Percentiles rank a stretch among this genome's conserved stretches.
These are phyloP conservation scores for Lasiodiplodia gonubiensis DNA, from an alignment of 2,329 filamentous ascomycete genomes.

Conservation along the genomic window DNA sequence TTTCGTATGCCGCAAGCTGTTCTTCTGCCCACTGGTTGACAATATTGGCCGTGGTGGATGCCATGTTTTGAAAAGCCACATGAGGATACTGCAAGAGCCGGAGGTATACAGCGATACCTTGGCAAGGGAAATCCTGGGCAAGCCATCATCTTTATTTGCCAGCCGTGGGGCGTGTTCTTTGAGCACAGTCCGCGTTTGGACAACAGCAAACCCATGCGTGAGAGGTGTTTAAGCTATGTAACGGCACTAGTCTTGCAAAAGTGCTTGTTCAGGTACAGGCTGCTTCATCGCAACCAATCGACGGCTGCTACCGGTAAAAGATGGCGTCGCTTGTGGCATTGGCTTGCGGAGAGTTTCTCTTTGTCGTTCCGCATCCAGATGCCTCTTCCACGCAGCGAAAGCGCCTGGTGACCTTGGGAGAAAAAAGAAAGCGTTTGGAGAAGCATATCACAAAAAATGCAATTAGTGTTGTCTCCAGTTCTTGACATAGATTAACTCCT, in stretches of 20 bases:
- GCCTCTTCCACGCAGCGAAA: neutral
- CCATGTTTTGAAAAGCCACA: neutral
- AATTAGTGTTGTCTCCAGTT: neutral
- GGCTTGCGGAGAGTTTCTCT: neutral
- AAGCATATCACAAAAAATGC: neutral
- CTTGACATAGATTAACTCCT: neutral
- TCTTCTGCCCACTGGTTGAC: conserved; percentile 2
- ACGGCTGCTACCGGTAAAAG: neutral
- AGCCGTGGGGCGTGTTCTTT: neutral
- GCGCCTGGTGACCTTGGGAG: neutral
- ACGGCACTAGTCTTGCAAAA: neutral
- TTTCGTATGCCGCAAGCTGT: neutral
- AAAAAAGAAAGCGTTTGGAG: neutral
- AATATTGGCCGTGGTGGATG: neutral
- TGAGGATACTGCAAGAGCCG: neutral
- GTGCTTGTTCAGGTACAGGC: neutral
- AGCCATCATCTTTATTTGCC: neutral
- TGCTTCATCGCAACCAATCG: neutral
- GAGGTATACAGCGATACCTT: neutral
- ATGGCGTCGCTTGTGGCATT: neutral
- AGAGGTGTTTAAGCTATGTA: neutral
- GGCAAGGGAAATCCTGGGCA: neutral
- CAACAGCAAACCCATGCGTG: neutral
- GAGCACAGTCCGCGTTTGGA: neutral
- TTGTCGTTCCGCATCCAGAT: conserved; percentile 6